Evolutionary conservation across 2,329 filamentous ascomycete species (phyloP), one percentile per base, ranked within the genome.

Genomic region (Microsporum audouinii): DNA sequence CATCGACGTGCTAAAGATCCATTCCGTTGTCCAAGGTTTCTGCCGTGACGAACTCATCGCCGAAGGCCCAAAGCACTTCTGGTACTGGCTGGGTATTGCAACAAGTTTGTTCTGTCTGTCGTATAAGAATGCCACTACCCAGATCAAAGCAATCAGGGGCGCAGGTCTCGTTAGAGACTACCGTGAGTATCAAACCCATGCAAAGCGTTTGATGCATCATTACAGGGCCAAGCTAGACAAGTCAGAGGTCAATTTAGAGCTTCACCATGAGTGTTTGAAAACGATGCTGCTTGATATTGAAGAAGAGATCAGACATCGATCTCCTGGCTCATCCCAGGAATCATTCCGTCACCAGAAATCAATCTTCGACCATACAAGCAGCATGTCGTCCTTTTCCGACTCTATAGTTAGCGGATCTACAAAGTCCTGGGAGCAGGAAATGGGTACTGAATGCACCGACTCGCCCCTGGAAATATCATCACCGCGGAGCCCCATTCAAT

Each of bases 1-100:
- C 27, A 76, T 78, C 56, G 77, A 79, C 60, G 71, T 78, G 39
- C 68, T 79, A 41, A 78, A 77, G 59, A 74, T 79, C 4, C 77
- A 79, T 63, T 77, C 73, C 33, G 77, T 79, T 1, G 76, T 79
- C 1, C 77, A 79, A 61, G 72, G 70, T 4, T 78, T 79, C 51
- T 77, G 75, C 63, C 74, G 77, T 12, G 77, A 79, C 63, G 76
- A 78, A 60, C 69, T 79, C 8, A 75, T 71, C 49, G 71, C 62
- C 3, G 62, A 67, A n/a, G 68, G 69, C 8, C 66, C 69, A 36
- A 70, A 72, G 0, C 71, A 71, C 53, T 78, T 75, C 39, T 71
- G 75, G 51, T 72, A 72, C 57, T 79, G 77, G 76, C 68, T 79
- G 17, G 67, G 71, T 31, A 71, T 76, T 51, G 76, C 76, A 14